Base-by-base conservation (phyloP, 1,284 basidiomycete genomes). In the Leccinum subfulvum region DNA sequence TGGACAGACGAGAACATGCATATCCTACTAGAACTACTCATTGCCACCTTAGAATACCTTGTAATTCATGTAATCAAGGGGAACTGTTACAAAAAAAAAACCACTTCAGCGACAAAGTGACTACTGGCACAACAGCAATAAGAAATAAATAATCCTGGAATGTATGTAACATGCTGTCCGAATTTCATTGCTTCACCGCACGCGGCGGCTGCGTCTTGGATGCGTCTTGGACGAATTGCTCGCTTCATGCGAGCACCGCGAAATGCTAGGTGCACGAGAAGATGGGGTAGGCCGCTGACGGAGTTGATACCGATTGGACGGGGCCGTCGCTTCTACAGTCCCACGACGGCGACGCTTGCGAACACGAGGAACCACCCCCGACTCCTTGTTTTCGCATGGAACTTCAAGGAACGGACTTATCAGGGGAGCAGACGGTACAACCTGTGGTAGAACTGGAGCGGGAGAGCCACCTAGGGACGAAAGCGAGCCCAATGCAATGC, bases 401-500 rank as follows among this genome's bases (percentile, higher is more conserved):
- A 59, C 30, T 56, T 67, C 70, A 14, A 62, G 58, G 14, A 59
- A 39, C 35, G 70, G 57, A 16, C 60, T 52, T 4, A 63, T 35
- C 3, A 61, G 49, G 4, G 64, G 44, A 35, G 59, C 55, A 16
- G 72, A 62, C 11, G 65, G 56, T 54, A 58, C 21, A 33, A 56
- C 47, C 56, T 52, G 64, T 16, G 60, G 55, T 57, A 64, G 54
- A 56, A 28, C 41, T 37, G 62, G 37, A 51, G 47, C 47, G 33
- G 59, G 49, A 57, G 70, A 60, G 53, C 49, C 52, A 39, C 60
- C 39, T 3, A 57, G 23, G 54, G 71, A 58, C 16, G 68, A 61
- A 35, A 68, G 64, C n/a, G 72, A 63, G 18, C 75, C 71, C 65
- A 78, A 73, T 18, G 75, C 73, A 41, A 78, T 70, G 53, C 74